These are phyloP conservation scores for Rhodotorula glutinis DNA, from an alignment of 1,284 basidiomycete species.

Conservation along the genomic window DNA sequence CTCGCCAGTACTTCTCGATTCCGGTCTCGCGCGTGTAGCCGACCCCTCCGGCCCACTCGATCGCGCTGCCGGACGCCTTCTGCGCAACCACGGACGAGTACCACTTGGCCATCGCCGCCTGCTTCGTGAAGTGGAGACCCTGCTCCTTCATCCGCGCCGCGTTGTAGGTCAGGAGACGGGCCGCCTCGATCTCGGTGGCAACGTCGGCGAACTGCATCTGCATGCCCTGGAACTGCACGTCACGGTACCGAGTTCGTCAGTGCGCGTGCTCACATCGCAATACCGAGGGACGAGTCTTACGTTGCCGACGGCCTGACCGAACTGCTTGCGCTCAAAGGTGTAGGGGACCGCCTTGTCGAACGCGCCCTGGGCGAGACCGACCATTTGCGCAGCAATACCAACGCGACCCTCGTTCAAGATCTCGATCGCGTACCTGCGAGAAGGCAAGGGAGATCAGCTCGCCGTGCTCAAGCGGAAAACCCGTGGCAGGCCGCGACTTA, in stretches of 20 bases:
- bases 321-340: constrained; percentile 89
- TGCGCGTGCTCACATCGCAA: too few relatives aligned
- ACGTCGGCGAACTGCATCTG: constrained; percentile 84
- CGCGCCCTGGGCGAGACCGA: constrained; percentile 94
- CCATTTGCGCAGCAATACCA: constrained; percentile 78
- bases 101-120: constrained; percentile 66
- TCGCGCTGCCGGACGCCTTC: constrained; percentile 78
- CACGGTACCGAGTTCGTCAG: too few relatives aligned
- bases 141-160: constrained; percentile 87
- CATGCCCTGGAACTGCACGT: constrained; percentile 79
- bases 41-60: constrained; percentile 95
- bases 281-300: constrained; percentile 37
- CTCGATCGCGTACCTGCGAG: constrained; percentile 69
- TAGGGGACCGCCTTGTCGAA: constrained; percentile 91
- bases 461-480: too few relatives aligned
- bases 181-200: constrained; percentile 66
- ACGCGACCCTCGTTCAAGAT: constrained; percentile 95
- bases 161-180: constrained; percentile 93
- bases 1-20: constrained; percentile 56
- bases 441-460: neutral
- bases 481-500: too few relatives aligned
- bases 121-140: constrained; percentile 78
- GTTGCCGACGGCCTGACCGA: constrained; percentile 80
- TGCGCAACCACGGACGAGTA: constrained; percentile 86
- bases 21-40: constrained; percentile 67